Evolutionary conservation across 495 filamentous ascomycete genomes (phyloP).

Genomic region (Rostrohypoxylon terebratum): DNA sequence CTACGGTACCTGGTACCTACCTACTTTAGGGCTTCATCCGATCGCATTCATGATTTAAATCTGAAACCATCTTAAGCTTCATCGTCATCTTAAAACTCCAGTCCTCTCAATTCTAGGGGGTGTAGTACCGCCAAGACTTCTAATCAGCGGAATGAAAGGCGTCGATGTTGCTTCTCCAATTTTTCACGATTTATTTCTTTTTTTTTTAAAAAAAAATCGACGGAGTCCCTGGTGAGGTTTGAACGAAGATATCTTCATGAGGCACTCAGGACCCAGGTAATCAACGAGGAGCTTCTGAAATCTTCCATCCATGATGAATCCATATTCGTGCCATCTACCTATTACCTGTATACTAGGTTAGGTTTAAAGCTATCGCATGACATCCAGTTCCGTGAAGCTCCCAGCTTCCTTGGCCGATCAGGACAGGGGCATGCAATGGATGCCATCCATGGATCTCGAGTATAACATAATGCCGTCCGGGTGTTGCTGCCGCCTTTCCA

Average conservation of each 20-base stretch:
- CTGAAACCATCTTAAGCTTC: constrained; percentile 48
- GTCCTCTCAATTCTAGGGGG: constrained; percentile 9
- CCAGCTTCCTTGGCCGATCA: not conserved
- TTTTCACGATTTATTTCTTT: not conserved
- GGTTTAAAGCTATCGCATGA: not conserved
- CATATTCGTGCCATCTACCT: constrained; percentile 9
- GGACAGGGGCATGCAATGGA: constrained; percentile 19
- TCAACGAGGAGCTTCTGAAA: not conserved
- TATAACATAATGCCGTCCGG: constrained; percentile 9
- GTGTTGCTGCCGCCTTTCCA: constrained; percentile 34
- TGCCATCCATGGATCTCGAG: constrained; percentile 11
- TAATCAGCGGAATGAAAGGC: not conserved
- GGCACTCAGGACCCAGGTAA: constrained; percentile 1
- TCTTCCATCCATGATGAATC: constrained; percentile 2
- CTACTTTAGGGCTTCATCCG: not conserved
- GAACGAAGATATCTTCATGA: not conserved
- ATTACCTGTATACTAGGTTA: not conserved
- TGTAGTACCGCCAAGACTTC: constrained; percentile 5
- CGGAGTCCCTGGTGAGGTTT: not conserved
- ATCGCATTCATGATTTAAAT: constrained; percentile 16
- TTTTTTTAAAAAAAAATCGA: not conserved
- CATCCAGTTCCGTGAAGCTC: constrained; percentile 2
- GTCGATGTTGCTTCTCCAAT: not conserved
- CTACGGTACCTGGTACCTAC: too few species aligned
- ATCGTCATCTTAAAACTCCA: constrained; percentile 46